phyloP scores from a whole-genome alignment of 2,329 filamentous ascomycete genomes.

The Xylariales sp. region DNA sequence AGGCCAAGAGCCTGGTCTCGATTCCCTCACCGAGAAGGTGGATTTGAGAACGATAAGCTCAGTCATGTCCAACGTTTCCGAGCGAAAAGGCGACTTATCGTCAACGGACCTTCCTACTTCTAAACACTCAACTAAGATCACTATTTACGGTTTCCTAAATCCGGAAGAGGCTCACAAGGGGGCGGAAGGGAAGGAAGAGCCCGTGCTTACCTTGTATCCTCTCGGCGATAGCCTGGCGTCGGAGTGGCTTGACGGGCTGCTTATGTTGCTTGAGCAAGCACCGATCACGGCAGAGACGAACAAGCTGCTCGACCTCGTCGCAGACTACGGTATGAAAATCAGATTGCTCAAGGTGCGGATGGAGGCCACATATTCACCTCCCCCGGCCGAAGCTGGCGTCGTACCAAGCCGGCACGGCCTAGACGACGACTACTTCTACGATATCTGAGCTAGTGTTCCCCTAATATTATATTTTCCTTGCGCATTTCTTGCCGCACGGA shows the following conservation, averaged over 20 bases:
- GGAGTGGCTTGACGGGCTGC: conserved; percentile 94
- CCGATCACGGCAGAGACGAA: conserved; percentile 98
- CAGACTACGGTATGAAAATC: conserved; percentile 93
- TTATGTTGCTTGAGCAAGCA: conserved; percentile 94
- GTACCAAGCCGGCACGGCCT: conserved; percentile 86
- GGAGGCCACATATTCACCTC: conserved; percentile 78
- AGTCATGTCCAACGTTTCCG: conserved; percentile 91
- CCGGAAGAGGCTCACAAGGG: conserved; percentile 53
- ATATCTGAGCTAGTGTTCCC: conserved; percentile 61
- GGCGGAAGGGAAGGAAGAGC: conserved; percentile 69
- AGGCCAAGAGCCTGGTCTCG: conserved; percentile 74
- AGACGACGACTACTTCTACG: conserved; percentile 94
- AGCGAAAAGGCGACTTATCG: conserved; percentile 58
- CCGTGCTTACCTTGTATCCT: conserved; percentile 86
- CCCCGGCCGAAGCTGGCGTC: conserved; percentile 74
- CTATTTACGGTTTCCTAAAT: conserved; percentile 79
- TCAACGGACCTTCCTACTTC: conserved; percentile 43
- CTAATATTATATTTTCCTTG: background rate
- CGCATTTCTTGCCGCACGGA: conserved; percentile 6
- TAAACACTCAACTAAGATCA: conserved; percentile 83
- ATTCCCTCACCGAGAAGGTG: conserved; percentile 81
- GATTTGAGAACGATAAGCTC: conserved; percentile 90
- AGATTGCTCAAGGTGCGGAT: conserved; percentile 89
- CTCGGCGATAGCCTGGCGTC: conserved; percentile 84
- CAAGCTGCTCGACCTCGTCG: conserved; percentile 85